These are phyloP conservation scores for Xylariaceae sp. DNA, from an alignment of 2,329 filamentous ascomycete genomes.

Conservation along the genomic window DNA sequence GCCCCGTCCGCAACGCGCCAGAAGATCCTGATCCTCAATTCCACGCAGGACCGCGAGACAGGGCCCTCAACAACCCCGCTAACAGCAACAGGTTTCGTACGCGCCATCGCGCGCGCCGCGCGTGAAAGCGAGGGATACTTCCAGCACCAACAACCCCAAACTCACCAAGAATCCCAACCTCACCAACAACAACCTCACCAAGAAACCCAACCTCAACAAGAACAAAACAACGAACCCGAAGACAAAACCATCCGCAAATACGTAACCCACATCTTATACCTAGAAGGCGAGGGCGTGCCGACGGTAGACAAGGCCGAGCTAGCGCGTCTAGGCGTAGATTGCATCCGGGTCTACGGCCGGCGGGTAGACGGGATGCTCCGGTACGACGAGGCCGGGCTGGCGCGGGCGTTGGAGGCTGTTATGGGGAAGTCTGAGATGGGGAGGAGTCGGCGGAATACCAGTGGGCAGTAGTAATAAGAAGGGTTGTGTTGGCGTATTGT, in stretches of 20 bases:
- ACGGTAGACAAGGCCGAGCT: conserved; percentile 64
- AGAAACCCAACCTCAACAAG: too few species aligned
- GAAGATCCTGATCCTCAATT: conserved; percentile 84
- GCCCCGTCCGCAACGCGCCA: conserved; percentile 43
- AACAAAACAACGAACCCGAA: background rate
- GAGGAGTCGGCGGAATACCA: conserved; percentile 44
- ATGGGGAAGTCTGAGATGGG: conserved; percentile 54
- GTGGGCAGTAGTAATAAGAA: conserved; percentile 22
- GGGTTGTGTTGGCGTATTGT: too few species aligned
- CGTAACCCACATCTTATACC: conserved; percentile 78
- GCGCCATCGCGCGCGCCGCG: conserved; percentile 69
- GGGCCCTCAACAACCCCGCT: conserved; percentile 64
- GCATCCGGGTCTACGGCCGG: conserved; percentile 71
- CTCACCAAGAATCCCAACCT: too few species aligned
- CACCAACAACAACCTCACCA: too few species aligned
- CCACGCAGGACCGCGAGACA: conserved; percentile 79
- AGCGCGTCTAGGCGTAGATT: conserved; percentile 66
- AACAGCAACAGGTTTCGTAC: conserved; percentile 75
- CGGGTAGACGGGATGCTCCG: conserved; percentile 51
- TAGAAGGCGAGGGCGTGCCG: conserved; percentile 68
- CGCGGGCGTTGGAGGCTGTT: conserved; percentile 72
- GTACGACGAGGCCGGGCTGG: conserved; percentile 73
- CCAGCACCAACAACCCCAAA: background rate
- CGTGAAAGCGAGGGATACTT: conserved; percentile 56
- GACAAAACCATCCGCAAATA: conserved; percentile 45